phyloP scores from a whole-genome alignment of 164 flowering plant species.

The Chloranthus sessilifolius region DNA sequence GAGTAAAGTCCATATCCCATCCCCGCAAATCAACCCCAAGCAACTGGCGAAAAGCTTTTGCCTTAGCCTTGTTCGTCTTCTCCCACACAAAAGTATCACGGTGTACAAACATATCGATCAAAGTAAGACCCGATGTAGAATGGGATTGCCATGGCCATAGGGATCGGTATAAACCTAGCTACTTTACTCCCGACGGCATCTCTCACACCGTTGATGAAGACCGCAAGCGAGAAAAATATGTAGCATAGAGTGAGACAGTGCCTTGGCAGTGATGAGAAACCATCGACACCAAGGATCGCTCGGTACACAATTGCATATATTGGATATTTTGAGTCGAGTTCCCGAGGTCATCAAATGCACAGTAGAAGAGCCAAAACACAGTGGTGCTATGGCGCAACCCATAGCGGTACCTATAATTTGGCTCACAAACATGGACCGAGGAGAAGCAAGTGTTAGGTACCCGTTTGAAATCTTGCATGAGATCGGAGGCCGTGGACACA shows the following conservation, averaged over 20 bases:
- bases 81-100: constrained; percentile 43
- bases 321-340: constrained; percentile 32
- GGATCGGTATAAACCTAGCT: constrained; percentile 39
- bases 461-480: constrained; percentile 57
- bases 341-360: constrained; percentile 40
- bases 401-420: constrained; percentile 52
- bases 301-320: constrained; percentile 45
- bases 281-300: constrained; percentile 48
- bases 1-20: constrained; percentile 53
- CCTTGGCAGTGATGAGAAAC: constrained; percentile 42
- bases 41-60: constrained; percentile 50
- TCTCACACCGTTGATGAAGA: constrained; percentile 29
- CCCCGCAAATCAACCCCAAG: constrained; percentile 59
- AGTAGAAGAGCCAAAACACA: constrained; percentile 58
- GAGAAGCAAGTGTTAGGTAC: constrained; percentile 53
- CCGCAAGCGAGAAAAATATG: constrained; percentile 36
- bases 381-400: constrained; percentile 55
- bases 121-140: constrained; percentile 51
- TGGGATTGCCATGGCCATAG: constrained; percentile 69
- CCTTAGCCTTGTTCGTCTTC: constrained; percentile 37
- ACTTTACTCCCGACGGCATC: constrained; percentile 25
- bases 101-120: constrained; percentile 57
- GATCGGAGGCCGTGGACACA: constrained; percentile 56
- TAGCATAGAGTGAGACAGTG: constrained; percentile 42
- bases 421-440: constrained; percentile 55